Percentiles rank a stretch among this genome's conserved stretches.
These are phyloP conservation scores for Pleodorina starrii DNA, from an alignment of 139 green algal genomes.

Conservation along the genomic window DNA sequence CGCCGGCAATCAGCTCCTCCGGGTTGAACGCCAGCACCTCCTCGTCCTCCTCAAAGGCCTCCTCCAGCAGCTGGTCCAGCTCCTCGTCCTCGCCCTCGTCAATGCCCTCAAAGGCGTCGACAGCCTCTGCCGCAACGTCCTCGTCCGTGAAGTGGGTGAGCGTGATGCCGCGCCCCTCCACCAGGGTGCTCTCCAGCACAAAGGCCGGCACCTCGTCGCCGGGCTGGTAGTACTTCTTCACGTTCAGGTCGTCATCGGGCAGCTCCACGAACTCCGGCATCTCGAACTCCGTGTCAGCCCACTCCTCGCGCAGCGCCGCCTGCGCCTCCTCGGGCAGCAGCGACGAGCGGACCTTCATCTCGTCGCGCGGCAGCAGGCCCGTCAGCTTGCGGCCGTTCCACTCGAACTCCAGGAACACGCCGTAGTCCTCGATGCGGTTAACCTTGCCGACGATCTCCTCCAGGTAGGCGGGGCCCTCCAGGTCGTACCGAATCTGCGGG, in stretches of 20 bases:
- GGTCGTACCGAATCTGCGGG: conserved; percentile 35
- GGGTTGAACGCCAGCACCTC: conserved; percentile 50
- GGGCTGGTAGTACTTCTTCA: conserved; percentile 51
- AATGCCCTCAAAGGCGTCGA: conserved; percentile 28
- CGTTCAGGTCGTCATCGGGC: conserved; percentile 29
- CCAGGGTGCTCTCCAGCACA: conserved; percentile 57
- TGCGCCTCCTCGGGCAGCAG: conserved; percentile 29
- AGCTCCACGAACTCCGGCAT: conserved; percentile 30
- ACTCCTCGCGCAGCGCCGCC: conserved; percentile 23
- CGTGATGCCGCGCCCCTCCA: conserved; percentile 28
- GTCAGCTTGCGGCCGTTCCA: conserved; percentile 52
- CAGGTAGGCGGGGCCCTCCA: conserved; percentile 41
- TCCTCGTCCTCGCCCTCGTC: conserved; percentile 55
- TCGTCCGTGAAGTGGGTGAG: conserved; percentile 69
- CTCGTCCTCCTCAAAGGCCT: not conserved
- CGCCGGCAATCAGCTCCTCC: conserved; percentile 44
- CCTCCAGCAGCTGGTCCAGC: conserved; percentile 38
- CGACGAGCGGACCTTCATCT: conserved; percentile 45
- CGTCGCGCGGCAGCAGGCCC: conserved; percentile 42
- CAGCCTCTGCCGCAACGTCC: conserved; percentile 53
- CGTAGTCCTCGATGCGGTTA: conserved; percentile 58
- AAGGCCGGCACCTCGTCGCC: conserved; percentile 50
- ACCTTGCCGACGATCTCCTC: conserved; percentile 59
- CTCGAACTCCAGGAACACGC: conserved; percentile 56
- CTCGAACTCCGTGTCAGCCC: conserved; percentile 41